These are phyloP conservation scores for Talaromyces islandicus DNA, from an alignment of 2,329 filamentous ascomycete species.

Conservation along the genomic window DNA sequence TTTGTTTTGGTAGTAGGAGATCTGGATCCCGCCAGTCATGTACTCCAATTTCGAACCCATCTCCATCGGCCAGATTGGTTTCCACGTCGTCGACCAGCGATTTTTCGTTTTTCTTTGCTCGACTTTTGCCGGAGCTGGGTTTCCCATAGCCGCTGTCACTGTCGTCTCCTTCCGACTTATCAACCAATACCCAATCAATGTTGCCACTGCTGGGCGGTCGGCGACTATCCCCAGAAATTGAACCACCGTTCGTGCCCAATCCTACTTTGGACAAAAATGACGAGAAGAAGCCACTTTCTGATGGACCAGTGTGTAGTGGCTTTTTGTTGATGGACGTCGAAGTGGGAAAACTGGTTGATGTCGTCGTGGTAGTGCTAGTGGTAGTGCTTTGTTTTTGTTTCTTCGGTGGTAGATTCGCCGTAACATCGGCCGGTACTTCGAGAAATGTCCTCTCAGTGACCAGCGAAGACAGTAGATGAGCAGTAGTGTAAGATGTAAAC, in stretches of 20 bases:
- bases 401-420: constrained; percentile 34
- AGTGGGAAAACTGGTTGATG: constrained; percentile 1
- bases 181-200: constrained; percentile 65
- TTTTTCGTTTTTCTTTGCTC: constrained; percentile 18
- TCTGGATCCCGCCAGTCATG: constrained; percentile 83
- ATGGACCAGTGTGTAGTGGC: constrained; percentile 12
- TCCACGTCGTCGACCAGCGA: constrained; percentile 19
- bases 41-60: constrained; percentile 74
- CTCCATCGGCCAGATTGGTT: constrained; percentile 35
- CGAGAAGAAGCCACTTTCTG: constrained; percentile 33
- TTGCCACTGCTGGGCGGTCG: constrained; percentile 68
- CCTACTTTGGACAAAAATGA: constrained; percentile 42
- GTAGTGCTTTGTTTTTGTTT: constrained; percentile 18
- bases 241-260: constrained; percentile 25
- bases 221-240: constrained; percentile 46
- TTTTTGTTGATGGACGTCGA: background rate
- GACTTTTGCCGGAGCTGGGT: constrained; percentile 21
- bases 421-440: constrained; percentile 27
- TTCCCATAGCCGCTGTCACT: constrained; percentile 18
- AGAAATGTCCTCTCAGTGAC: constrained; percentile 47
- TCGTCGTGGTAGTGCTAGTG: constrained; percentile 17
- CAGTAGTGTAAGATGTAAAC: constrained; percentile 92
- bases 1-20: constrained; percentile 47
- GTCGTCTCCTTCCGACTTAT: constrained; percentile 57
- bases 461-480: constrained; percentile 82